Base-by-base conservation (phyloP, 2,329 filamentous ascomycete genomes). In the Cercospora citrullina region DNA sequence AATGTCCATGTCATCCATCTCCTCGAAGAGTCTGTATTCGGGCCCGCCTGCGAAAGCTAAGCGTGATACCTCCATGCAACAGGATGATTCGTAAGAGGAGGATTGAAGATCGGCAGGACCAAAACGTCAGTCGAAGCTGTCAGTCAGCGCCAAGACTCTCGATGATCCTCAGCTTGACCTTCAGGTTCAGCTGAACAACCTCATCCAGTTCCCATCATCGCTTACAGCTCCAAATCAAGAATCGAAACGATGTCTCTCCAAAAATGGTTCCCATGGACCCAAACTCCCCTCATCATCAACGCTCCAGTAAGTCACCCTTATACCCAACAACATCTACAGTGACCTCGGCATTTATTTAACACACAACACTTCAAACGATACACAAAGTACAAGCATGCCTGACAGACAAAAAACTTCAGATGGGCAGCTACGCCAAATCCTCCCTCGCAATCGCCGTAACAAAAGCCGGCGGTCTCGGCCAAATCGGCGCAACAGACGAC, bases 381-480 rank as follows among this genome's bases (percentile, higher is more conserved):
- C n/a, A n/a, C n/a, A n/a, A n/a, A n/a, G n/a, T n/a, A n/a, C n/a
- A n/a, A n/a, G n/a, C n/a, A n/a, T n/a, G n/a, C n/a, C n/a, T n/a
- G n/a, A n/a, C n/a, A n/a, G n/a, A n/a, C n/a, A n/a, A n/a, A n/a
- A n/a, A n/a, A n/a, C n/a, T n/a, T n/a, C 10, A 71, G 71, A 72
- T 72, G 71, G 71, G 66, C 48, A 82, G 87, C 30, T 86, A 91
- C 65, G 80, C 83, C 73, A 83, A 74, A 75, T 84, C 75, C 69
- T 83, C 74, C 0, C 83, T 92, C 3, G 87, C 89, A 1, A 80
- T 88, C 23, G 84, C 87, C 28, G 85, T 91, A 16, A 87, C 85
- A 2, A 79, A 78, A 71, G 84, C 86, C 28, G 82, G 82, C 33
- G 82, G 81, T 21, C 75, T 83, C 8, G 82, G 81, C 55, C 82